Base-by-base conservation (phyloP, 2,329 filamentous ascomycete genomes). In the Seiridium unicorne region DNA sequence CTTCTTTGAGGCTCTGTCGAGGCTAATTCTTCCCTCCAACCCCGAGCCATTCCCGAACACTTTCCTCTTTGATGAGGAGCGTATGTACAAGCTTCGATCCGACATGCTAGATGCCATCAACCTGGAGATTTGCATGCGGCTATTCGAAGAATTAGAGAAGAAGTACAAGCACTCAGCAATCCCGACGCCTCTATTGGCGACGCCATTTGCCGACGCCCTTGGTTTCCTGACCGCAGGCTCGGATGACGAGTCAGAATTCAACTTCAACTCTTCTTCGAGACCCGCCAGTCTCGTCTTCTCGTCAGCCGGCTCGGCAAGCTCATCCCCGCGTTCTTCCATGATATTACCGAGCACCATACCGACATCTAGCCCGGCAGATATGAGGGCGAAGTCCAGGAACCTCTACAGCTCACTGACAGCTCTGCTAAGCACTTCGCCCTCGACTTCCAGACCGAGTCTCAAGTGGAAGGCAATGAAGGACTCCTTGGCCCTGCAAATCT, bases 31-130 rank as follows among this genome's bases (percentile, higher is more conserved):
- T 32, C 85, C 85, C 3, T 86, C 81, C 1, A 78, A 77, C 38
- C 72, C 76, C 1, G 75, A 78, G 64, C 65, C 69, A 5, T 73
- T 86, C 2, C 86, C 85, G 0, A 83, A 82, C 51, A 88, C 86
- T 0, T 88, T 89, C 65, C 74, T 86, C 49, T 88, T 88, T 58
- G 86, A 89, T 64, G 85, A 88, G 67, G 86, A 89, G 69, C 82
- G 86, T 36, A 76, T 89, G 48, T 68, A 81, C 55, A 87, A 88
- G 68, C 76, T 89, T 42, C 81, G 85, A 18, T 79, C 81, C 5
- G 86, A 89, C 68, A 80, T 88, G 72, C 77, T 83, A 36, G 85
- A 89, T 65, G 79, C 83, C 58, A 82, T 89, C 66, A 87, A 88
- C 68, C 71, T 89, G 10, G 84, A 88, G 61, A 79, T 89, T 13